Evolutionary conservation across 768 basidiomycete species (phyloP), one percentile per base, ranked within the genome.

Genomic region (Krasilnikovozyma curviuscula): DNA sequence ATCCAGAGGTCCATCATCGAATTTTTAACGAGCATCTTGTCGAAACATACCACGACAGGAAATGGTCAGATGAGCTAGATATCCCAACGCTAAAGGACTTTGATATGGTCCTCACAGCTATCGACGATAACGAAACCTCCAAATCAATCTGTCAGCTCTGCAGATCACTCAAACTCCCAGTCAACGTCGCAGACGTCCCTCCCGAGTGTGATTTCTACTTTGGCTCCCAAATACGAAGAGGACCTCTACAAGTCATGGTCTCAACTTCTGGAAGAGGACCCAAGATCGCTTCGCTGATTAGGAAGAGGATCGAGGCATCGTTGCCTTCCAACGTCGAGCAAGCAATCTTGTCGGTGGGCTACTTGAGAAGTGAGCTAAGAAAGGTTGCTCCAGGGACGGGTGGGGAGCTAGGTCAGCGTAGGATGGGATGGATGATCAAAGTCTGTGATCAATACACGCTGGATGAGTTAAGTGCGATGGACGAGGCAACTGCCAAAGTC

Each of bases 131-230:
- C 53, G 66, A 71, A 1, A 68, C 74, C 48, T 84, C 82, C 23
- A 73, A 73, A 45, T 60, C 70, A n/a, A 88, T 97, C 37, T 80
- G 74, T 58, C 58, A 70, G 8, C 67, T 78, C 56, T 81, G 81
- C 57, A 68, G 85, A 46, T 68, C 71, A 23, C 69, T 64, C 45
- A 73, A 70, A 40, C 79, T 95, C 42, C 85, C 88, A 7, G 79
- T 91, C 46, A 98, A 98, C 65, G 85, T 86, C 52, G 93, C 93
- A 32, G 91, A 98, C 67, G 81, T 95, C 51, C 93, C 93, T 3
- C 52, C 52, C 1, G 74, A 78, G 35, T 98, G 93, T 70, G 91
- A 98, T 66, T 98, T 98, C 61, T 97, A 89, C 70, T 98, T 97
- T 67, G 93, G 93, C 42, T 81, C 84, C 3, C 83, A 85, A 63